phyloP scores from a whole-genome alignment of 768 basidiomycete genomes.

The Neoboletus magnificus region DNA sequence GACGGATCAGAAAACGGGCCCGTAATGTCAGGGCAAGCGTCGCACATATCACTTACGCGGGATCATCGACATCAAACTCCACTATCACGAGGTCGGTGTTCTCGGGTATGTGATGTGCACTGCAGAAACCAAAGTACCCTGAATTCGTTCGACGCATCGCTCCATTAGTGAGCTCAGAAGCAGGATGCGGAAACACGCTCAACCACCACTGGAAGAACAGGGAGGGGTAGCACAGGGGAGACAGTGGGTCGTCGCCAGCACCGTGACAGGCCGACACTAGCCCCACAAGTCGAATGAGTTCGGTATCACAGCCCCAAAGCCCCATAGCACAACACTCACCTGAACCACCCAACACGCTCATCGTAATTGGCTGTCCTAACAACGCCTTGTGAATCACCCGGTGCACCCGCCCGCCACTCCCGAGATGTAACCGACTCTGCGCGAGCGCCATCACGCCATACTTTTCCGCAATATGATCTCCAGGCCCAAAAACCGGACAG shows the following conservation, averaged over 20 bases:
- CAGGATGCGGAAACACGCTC: slow-evolving; percentile 94
- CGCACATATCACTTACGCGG: slow-evolving; percentile 56
- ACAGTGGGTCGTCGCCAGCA: slow-evolving; percentile 86
- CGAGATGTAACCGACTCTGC: slow-evolving; percentile 71
- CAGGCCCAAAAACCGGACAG: slow-evolving; percentile 84
- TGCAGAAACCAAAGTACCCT: slow-evolving; percentile 94
- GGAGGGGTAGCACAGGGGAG: slow-evolving; percentile 86
- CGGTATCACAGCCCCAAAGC: neutral
- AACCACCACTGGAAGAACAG: slow-evolving; percentile 98
- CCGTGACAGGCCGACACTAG: slow-evolving; percentile 92
- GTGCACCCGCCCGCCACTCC: slow-evolving; percentile 80
- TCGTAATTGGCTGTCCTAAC: slow-evolving; percentile 81
- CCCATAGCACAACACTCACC: slow-evolving; percentile 43
- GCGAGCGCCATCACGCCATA: slow-evolving; percentile 75
- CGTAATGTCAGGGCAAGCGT: neutral
- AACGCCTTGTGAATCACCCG: slow-evolving; percentile 80
- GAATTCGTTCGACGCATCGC: slow-evolving; percentile 91
- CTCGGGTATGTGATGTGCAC: slow-evolving; percentile 90
- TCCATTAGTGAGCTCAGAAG: slow-evolving; percentile 96
- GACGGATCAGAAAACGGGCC: neutral
- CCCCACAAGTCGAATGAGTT: neutral
- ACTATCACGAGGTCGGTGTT: slow-evolving; percentile 91
- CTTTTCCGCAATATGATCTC: slow-evolving; percentile 73
- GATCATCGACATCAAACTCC: slow-evolving; percentile 91
- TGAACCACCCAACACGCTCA: slow-evolving; percentile 87